Percentiles rank a stretch among this genome's conserved stretches.
These are phyloP conservation scores for Fusarium sp. DNA, from an alignment of 2,329 filamentous ascomycete genomes.

Conservation along the genomic window DNA sequence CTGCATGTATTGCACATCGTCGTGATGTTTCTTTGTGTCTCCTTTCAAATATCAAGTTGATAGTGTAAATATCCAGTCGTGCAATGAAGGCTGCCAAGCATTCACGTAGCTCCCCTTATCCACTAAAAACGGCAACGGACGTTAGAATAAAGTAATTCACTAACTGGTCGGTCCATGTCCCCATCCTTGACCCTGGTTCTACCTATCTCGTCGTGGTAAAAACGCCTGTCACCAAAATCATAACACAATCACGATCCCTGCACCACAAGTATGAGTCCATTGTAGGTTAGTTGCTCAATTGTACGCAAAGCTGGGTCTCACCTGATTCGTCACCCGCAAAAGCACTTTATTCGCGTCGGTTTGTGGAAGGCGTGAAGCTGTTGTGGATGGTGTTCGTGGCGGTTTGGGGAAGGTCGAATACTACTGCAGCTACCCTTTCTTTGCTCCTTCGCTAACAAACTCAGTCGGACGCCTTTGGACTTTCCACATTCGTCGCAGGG, in stretches of 20 bases:
- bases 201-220: neutral
- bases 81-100: neutral
- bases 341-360: neutral
- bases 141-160: conserved; percentile 8
- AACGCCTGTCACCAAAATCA: neutral
- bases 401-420: conserved; percentile 10
- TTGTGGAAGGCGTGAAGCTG: neutral
- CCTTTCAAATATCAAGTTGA: neutral
- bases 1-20: neutral
- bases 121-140: neutral
- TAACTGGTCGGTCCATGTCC: neutral
- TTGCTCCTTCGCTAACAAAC: neutral
- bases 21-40: neutral
- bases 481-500: neutral
- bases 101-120: neutral
- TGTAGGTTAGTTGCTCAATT: conserved; percentile 46
- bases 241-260: conserved; percentile 17
- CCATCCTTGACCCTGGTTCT: neutral
- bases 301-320: conserved; percentile 26
- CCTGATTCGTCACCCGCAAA: conserved; percentile 12
- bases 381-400: neutral
- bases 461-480: neutral
- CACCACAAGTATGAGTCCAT: conserved; percentile 16
- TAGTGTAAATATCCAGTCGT: neutral
- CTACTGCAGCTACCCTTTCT: neutral